Evolutionary conservation across 2,329 filamentous ascomycete species (phyloP), one percentile per base, ranked within the genome.

Genomic region (Aspergillus terreus): DNA sequence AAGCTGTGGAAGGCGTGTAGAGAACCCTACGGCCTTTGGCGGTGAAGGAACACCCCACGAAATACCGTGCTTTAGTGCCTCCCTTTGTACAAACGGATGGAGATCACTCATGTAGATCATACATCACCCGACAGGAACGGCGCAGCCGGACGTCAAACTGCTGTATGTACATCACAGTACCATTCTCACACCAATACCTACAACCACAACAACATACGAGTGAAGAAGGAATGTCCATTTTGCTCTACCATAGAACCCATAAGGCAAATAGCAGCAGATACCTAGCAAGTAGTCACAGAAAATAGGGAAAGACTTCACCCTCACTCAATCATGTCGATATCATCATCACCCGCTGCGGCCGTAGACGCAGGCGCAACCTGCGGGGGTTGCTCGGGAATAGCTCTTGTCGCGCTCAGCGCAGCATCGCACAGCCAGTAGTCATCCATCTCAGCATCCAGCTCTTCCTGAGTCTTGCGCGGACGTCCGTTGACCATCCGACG

Each of bases 391-490:
- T 49, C 55, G 23, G 57, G 40, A n/a, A n/a, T n/a, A n/a, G n/a
- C n/a, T n/a, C n/a, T n/a, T n/a, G n/a, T n/a, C n/a, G n/a, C n/a
- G n/a, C n/a, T n/a, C n/a, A n/a, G n/a, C n/a, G n/a, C n/a, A n/a
- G n/a, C n/a, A n/a, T n/a, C n/a, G n/a, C n/a, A n/a, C n/a, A n/a
- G n/a, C n/a, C n/a, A 96, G 71, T 96, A 96, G 66, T 96, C 90
- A 27, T 86, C 90, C 92, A 96, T 96, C 73, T 96, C 92, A n/a
- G 89, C 90, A 69, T 96, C 92, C 38, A 96, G 78, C 68, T 96
- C 90, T 63, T 95, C 89, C 60, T 91, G 87, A 0, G 92, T 96
- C 81, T 95, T 96, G 72, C 84, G 87, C 2, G 84, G 79, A 45
- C 89, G 81, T 19, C 58, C 61, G 48, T 82, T 79, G 15, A 75